Evolutionary conservation across 106 monocot genomes (phyloP).

Genomic region (Phalaenopsis aphrodite): DNA sequence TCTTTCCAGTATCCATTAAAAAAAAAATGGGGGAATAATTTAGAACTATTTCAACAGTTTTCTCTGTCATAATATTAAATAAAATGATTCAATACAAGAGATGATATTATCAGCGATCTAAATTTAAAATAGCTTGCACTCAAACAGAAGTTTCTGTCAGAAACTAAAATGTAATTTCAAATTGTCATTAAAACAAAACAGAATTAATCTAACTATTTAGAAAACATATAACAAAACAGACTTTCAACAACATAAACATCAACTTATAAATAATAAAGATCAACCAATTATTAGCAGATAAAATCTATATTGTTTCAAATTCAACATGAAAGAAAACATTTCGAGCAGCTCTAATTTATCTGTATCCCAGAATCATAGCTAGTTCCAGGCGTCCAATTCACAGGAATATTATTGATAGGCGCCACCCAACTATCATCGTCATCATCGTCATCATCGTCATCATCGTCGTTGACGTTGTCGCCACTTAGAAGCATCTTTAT

Average conservation of each 20-base stretch:
- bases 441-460: conserved; percentile 41
- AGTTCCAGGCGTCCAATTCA: conserved; percentile 42
- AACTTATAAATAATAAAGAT: background rate
- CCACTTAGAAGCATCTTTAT: conserved; percentile 56
- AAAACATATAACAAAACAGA: background rate
- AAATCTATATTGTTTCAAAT: background rate
- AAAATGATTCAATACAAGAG: too few relatives aligned
- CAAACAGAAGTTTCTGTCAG: too few relatives aligned
- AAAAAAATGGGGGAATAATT: too few relatives aligned
- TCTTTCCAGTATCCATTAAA: too few relatives aligned
- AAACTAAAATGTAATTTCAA: background rate
- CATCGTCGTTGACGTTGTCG: conserved; percentile 31
- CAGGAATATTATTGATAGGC: conserved; percentile 37
- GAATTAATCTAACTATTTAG: background rate
- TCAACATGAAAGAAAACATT: background rate
- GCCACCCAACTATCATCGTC: conserved; percentile 51
- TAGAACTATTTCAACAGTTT: too few relatives aligned
- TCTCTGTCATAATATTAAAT: too few relatives aligned
- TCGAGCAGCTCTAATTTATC: conserved; percentile 21
- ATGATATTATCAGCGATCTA: too few relatives aligned
- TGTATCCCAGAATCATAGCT: conserved; percentile 59
- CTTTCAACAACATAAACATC: background rate
- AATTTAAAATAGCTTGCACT: too few relatives aligned
- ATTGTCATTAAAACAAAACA: background rate
- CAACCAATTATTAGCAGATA: background rate